Base-by-base conservation (phyloP, 257 asterid species). In the Ehretia macrophylla region DNA sequence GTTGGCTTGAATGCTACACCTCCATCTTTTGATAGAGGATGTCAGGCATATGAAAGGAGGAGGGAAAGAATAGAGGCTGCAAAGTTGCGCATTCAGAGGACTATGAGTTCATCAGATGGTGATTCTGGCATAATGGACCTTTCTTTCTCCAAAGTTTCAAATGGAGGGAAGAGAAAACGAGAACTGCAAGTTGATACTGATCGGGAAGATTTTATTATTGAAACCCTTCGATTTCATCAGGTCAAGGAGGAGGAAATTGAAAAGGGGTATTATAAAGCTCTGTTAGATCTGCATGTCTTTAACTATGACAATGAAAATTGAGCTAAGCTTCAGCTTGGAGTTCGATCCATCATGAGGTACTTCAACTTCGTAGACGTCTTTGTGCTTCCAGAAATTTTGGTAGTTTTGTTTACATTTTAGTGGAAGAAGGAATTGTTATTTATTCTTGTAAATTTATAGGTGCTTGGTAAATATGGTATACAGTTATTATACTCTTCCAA, bases 161-260 rank as follows among this genome's bases (percentile, higher is more conserved):
- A 67, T 17, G 19, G 55, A 1, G 61, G 53, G 55, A 81, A 74
- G 76, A 85, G 72, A 80, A 72, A 32, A 80, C 62, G 76, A 81
- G n/a, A 75, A 70, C 39, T 8, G 63, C 50, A 63, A 47, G 67
- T 62, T 56, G 88, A 76, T 48, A 65, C 72, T 42, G 90, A 81
- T 62, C 82, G 88, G 88, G 96, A 91, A 67, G 98, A 91, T 77
- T 72, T 88, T 53, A 75, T 88, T 17, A 91, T 91, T 48, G 97
- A 88, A 75, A 82, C 95, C 14, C 97, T 91, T 48, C 73, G 88
- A 14, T 94, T 90, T 51, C 96, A 87, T 68, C 71, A 71, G 59
- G 89, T 85, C 13, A 72, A 71, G 72, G 98, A 82, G 55, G 89
- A 73, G 66, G 95, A 91, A 79, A 88, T 85, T 62, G 88, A 71